Percentiles rank a stretch among this genome's conserved stretches.
These are phyloP conservation scores for Colletotrichum cuscutae DNA, from an alignment of 2,329 filamentous ascomycete species.

Conservation along the genomic window DNA sequence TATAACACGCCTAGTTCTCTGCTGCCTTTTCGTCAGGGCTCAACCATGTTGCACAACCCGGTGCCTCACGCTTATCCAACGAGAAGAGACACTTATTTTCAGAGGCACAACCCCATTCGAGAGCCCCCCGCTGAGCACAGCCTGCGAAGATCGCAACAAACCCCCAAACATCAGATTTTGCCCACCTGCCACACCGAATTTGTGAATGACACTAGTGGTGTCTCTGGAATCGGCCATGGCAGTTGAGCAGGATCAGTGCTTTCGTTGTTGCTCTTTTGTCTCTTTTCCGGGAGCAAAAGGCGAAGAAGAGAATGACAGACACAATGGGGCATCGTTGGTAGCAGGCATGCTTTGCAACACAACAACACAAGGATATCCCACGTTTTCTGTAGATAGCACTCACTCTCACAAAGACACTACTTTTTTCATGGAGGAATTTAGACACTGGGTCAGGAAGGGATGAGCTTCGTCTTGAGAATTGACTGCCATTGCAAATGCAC, in stretches of 20 bases:
- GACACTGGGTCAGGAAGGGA: conserved; percentile 22
- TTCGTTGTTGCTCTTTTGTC: conserved; percentile 8
- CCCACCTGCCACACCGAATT: background rate
- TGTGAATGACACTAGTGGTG: background rate
- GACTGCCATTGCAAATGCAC: conserved; percentile 27
- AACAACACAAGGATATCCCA: conserved; percentile 41
- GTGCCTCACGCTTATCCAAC: conserved; percentile 16
- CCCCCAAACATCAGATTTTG: conserved; percentile 4
- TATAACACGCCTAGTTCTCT: conserved; percentile 14
- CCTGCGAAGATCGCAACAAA: conserved; percentile 17
- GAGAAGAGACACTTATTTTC: conserved; percentile 12
- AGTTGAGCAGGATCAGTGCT: background rate
- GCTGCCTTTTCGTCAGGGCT: conserved; percentile 15
- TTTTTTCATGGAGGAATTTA: conserved; percentile 28
- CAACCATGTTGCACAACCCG: conserved; percentile 23
- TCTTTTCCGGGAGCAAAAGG: background rate
- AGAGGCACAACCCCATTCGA: conserved; percentile 7
- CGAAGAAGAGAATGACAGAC: background rate
- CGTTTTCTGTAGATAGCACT: conserved; percentile 42
- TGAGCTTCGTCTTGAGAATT: conserved; percentile 33
- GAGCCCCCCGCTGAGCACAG: conserved; percentile 6
- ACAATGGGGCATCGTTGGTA: conserved; percentile 9
- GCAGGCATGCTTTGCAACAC: conserved; percentile 36
- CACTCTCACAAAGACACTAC: conserved; percentile 29
- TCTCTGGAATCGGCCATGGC: background rate